Evolutionary conservation across 192 early-diverging fungal species (phyloP).

Genomic region (Mortierella antarctica): DNA sequence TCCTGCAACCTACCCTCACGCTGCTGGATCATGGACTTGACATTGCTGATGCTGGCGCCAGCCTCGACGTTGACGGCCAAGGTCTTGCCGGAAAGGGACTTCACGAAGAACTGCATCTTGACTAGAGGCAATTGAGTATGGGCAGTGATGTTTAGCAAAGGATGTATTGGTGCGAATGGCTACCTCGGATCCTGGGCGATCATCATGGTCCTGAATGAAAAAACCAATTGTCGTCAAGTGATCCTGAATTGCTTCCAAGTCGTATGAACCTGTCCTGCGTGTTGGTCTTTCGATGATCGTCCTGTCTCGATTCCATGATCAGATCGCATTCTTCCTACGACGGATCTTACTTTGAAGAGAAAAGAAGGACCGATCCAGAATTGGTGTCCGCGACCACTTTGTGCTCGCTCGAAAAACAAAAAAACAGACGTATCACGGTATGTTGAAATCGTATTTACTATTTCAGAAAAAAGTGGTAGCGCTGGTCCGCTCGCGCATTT

Average conservation of each 20-base stretch:
- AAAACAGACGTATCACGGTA: not conserved
- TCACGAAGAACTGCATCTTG: conserved; percentile 72
- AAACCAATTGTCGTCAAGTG: too few species aligned
- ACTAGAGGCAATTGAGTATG: conserved; percentile 2
- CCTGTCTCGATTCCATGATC: not conserved
- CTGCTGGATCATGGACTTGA: conserved; percentile 67
- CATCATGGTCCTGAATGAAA: too few species aligned
- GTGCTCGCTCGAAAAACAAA: too few species aligned
- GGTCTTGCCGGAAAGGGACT: conserved; percentile 73
- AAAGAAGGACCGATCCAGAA: conserved; percentile 30
- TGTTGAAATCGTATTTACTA: too few species aligned
- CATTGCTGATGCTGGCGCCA: conserved; percentile 59
- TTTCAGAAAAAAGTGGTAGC: too few species aligned
- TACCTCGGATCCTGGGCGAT: too few species aligned
- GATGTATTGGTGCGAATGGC: too few species aligned
- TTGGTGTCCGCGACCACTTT: not conserved
- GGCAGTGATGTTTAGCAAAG: too few species aligned
- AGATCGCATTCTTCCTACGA: not conserved
- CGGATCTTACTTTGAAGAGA: conserved; percentile 42
- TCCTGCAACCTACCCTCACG: conserved; percentile 61
- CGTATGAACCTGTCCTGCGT: not conserved
- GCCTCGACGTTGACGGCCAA: conserved; percentile 65
- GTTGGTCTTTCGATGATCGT: not conserved
- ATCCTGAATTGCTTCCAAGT: too few species aligned
- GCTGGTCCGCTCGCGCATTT: too few species aligned